Evolutionary conservation across 257 asterid species (phyloP).

Genomic region (Coffea canephora): DNA sequence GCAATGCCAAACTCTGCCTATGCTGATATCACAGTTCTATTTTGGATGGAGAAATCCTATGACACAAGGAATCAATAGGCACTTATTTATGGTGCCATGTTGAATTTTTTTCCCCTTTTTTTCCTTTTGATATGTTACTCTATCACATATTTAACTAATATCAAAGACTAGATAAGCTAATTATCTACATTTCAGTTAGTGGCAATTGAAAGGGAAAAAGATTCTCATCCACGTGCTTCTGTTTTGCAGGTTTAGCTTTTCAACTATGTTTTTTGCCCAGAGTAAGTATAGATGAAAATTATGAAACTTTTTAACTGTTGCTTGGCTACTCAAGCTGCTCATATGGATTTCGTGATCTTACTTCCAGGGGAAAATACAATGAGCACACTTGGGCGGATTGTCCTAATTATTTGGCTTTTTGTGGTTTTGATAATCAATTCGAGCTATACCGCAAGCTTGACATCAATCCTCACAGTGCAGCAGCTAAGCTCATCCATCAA

Average conservation of each 20-base stretch:
- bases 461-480: slow-evolving; percentile 72
- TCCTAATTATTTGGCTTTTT: slow-evolving; percentile 76
- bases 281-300: slow-evolving; percentile 40
- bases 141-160: too few species aligned
- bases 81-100: neutral
- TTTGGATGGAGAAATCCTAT: neutral
- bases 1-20: neutral
- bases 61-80: neutral
- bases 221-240: slow-evolving; percentile 8
- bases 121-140: too few species aligned
- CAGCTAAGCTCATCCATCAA: slow-evolving; percentile 62
- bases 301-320: neutral
- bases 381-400: slow-evolving; percentile 71
- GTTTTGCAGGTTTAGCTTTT: slow-evolving; percentile 83
- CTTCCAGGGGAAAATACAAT: slow-evolving; percentile 69
- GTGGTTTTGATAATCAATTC: slow-evolving; percentile 67
- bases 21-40: neutral
- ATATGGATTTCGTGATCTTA: neutral
- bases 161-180: too few species aligned
- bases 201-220: neutral
- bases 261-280: slow-evolving; percentile 73
- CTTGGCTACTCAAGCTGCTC: slow-evolving; percentile 8
- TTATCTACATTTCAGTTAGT: neutral
- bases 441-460: slow-evolving; percentile 83
- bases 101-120: neutral